A percentile compares a stretch with the other conserved stretches of the same genome.
Conservation (phyloP, 129 eudicot genomes). For the Lactuca saligna region DNA sequence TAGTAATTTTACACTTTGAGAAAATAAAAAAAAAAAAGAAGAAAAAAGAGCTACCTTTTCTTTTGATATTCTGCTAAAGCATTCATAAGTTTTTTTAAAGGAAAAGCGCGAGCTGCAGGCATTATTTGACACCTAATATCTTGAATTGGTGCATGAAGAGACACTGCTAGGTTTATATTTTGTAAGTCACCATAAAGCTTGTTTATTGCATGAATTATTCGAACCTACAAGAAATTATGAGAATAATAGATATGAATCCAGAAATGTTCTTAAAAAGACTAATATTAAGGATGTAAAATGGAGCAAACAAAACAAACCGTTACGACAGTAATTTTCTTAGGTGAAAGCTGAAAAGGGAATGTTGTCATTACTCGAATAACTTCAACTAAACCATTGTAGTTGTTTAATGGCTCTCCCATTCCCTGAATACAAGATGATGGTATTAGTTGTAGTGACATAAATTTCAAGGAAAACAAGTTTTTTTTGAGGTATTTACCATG, state of each 20-base stretch:
- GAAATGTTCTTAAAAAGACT: slow-evolving; percentile 7
- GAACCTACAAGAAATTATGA: slow-evolving; percentile 52
- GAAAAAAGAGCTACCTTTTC: slow-evolving; percentile 46
- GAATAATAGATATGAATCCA: background rate
- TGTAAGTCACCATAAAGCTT: slow-evolving; percentile 80
- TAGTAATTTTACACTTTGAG: background rate
- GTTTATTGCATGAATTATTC: slow-evolving; percentile 82
- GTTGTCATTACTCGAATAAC: too few species aligned
- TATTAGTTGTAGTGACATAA: too few species aligned
- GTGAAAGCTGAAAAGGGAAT: too few species aligned
- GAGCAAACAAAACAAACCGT: too few species aligned
- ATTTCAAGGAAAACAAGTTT: too few species aligned
- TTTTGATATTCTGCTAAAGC: slow-evolving; percentile 71
- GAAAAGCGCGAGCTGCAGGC: slow-evolving; percentile 97
- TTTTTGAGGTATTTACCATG: too few species aligned
- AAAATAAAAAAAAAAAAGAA: background rate
- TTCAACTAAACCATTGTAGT: too few species aligned
- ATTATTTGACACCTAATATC: slow-evolving; percentile 91
- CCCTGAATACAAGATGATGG: too few species aligned
- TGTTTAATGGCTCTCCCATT: too few species aligned
- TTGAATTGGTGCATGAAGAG: slow-evolving; percentile 96
- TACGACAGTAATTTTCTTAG: too few species aligned
- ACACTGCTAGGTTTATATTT: slow-evolving; percentile 79
- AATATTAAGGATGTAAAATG: slow-evolving; percentile 10
- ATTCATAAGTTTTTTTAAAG: slow-evolving; percentile 84